Conservation (phyloP, 306 rosid genomes). For the Cicer pinnatifidum region DNA sequence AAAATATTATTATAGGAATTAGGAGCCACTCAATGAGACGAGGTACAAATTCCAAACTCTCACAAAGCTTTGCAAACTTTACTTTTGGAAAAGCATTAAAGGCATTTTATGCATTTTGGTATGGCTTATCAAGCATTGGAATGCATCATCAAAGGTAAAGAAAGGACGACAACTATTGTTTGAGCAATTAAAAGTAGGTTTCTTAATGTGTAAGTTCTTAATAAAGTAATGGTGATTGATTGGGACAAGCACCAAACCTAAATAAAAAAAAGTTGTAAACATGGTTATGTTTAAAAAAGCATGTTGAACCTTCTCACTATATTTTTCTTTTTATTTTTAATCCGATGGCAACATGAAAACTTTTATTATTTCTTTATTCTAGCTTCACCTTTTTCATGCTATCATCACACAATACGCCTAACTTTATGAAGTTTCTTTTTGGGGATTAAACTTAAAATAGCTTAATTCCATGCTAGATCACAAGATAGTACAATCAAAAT, state of each 20-base stretch:
- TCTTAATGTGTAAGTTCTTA: conserved; percentile 47
- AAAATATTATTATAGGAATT: conserved; percentile 33
- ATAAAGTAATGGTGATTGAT: conserved; percentile 56
- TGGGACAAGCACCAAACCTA: conserved; percentile 58
- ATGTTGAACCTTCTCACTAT: conserved; percentile 3
- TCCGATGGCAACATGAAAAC: conserved; percentile 35
- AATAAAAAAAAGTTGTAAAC: conserved; percentile 48
- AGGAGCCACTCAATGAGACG: conserved; percentile 40
- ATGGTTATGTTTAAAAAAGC: conserved; percentile 45
- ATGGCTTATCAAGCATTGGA: conserved; percentile 45
- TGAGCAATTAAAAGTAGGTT: conserved; percentile 43
- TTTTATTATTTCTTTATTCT: conserved; percentile 31
- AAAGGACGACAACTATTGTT: conserved; percentile 10
- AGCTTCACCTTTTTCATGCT: conserved; percentile 40
- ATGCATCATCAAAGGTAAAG: conserved; percentile 36
- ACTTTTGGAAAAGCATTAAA: conserved; percentile 56
- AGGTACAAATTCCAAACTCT: conserved; percentile 43
- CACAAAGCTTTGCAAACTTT: conserved; percentile 42
- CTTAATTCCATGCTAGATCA: neutral
- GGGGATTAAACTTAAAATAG: neutral
- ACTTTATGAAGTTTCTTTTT: conserved; percentile 43
- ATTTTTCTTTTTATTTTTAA: neutral
- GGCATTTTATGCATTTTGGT: conserved; percentile 45
- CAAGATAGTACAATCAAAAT: neutral
- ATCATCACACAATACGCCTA: conserved; percentile 49